phyloP scores from a whole-genome alignment of 2,329 filamentous ascomycete species.

The Thermoascus crustaceus region DNA sequence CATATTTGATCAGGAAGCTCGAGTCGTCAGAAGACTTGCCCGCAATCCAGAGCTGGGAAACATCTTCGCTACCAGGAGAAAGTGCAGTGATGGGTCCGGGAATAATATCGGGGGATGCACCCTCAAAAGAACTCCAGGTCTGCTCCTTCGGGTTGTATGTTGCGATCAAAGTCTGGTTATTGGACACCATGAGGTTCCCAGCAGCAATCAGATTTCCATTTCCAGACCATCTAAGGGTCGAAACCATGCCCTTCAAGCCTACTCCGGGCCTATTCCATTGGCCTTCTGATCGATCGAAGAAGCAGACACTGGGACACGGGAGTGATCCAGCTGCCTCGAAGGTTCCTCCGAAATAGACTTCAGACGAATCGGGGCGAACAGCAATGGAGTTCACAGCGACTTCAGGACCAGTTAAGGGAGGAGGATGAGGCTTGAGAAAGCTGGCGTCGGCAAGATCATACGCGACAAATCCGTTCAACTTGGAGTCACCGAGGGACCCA shows the following conservation, averaged over 20 bases:
- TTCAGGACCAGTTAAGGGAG: conserved; percentile 61
- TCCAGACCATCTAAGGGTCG: conserved; percentile 67
- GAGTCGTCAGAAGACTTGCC: conserved; percentile 62
- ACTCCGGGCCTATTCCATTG: conserved; percentile 77
- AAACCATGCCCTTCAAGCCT: conserved; percentile 61
- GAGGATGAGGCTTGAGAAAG: conserved; percentile 61
- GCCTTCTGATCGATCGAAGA: conserved; percentile 59
- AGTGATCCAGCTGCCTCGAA: conserved; percentile 79
- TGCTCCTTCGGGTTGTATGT: conserved; percentile 62
- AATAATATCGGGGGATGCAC: conserved; percentile 45
- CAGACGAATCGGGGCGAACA: conserved; percentile 58
- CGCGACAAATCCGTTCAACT: conserved; percentile 65
- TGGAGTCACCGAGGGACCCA: conserved; percentile 54
- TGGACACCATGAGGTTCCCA: conserved; percentile 64
- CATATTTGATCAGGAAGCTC: conserved; percentile 73
- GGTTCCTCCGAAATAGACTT: conserved; percentile 78
- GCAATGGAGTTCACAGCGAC: conserved; percentile 70
- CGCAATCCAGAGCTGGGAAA: conserved; percentile 71
- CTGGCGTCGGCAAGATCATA: conserved; percentile 64
- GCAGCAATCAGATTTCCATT: conserved; percentile 65
- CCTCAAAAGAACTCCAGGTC: conserved; percentile 54
- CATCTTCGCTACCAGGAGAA: conserved; percentile 62
- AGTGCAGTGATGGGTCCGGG: conserved; percentile 75
- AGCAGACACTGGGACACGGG: conserved; percentile 72
- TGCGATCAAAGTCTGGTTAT: conserved; percentile 59